These are phyloP conservation scores for Pichia californica DNA, from an alignment of 805 yeast genomes.

Conservation along the genomic window DNA sequence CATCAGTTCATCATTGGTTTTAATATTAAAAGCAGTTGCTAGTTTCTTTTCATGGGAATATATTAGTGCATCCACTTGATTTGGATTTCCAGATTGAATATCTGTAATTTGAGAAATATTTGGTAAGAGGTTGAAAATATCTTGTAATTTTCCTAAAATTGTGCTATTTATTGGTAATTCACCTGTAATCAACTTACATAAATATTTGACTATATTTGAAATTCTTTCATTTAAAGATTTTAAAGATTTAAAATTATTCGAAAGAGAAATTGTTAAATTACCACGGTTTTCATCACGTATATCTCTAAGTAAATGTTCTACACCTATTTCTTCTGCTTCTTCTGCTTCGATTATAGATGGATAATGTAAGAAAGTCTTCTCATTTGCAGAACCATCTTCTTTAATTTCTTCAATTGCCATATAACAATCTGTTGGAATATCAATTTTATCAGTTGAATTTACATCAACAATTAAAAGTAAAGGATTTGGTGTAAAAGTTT, in stretches of 20 bases:
- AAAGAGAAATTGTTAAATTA: slow-evolving; percentile 74
- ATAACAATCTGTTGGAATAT: slow-evolving; percentile 94
- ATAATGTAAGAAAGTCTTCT: slow-evolving; percentile 86
- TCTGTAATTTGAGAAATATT: slow-evolving; percentile 43
- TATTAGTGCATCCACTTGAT: slow-evolving; percentile 12
- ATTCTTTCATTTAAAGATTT: slow-evolving; percentile 79
- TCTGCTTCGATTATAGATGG: slow-evolving; percentile 94
- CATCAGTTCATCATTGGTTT: slow-evolving; percentile 96
- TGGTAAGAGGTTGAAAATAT: slow-evolving; percentile 88
- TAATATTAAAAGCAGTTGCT: slow-evolving; percentile 76
- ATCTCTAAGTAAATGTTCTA: slow-evolving; percentile 90
- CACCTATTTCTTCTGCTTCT: slow-evolving; percentile 99
- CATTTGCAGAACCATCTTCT: slow-evolving; percentile 91
- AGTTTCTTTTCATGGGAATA: slow-evolving; percentile 28
- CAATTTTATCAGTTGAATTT: slow-evolving; percentile 67
- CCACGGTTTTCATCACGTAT: slow-evolving; percentile 97
- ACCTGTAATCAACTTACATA: slow-evolving; percentile 64
- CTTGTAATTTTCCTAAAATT: slow-evolving; percentile 88
- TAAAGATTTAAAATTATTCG: slow-evolving; percentile 83
- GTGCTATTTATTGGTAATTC: slow-evolving; percentile 83
- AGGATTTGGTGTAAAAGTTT: slow-evolving; percentile 74
- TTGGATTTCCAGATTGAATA: neutral
- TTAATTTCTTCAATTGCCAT: slow-evolving; percentile 90
- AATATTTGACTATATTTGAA: slow-evolving; percentile 67
- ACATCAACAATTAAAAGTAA: slow-evolving; percentile 87